Evolutionary conservation across 1,284 basidiomycete species (phyloP), one percentile per base, ranked within the genome.

Genomic region (Moesziomyces antarcticus): DNA sequence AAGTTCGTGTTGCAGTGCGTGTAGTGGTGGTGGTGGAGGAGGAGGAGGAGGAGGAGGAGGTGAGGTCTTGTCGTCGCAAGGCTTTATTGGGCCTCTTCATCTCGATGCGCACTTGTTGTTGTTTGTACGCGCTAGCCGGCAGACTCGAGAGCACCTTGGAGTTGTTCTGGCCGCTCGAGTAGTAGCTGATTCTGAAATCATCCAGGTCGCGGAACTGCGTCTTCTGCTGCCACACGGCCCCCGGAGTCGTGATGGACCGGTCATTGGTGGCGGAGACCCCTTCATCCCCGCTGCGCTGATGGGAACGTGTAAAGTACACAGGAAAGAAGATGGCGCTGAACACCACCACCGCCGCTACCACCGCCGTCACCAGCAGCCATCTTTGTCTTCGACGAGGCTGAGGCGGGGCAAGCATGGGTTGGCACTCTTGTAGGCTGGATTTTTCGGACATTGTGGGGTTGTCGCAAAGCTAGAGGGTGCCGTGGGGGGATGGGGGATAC

Each of bases 221-320:
- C 7, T 18, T 14, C 22, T 59, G 56, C 40, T 10, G 11, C 56
- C 63, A 56, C 86, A 87, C 13, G 83, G 86, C n/a, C 87, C 90
- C 50, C 91, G 54, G 7, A 10, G 40, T 54, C 3, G 63, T 56
- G 8, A 20, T 18, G 6, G 37, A 30, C 11, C 30, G 8, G 9
- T 8, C 30, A 30, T 30, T 30, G 9, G 24, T 25, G 24, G 24
- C 24, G 7, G n/a, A n/a, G n/a, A n/a, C n/a, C n/a, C 24, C 24
- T 25, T 3, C 24, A 25, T 25, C 24, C 24, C 7, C 5, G 24
- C 24, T 25, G 7, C 24, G 5, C 5, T 25, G 24, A 25, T 6
- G 24, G 24, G 24, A 5, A 6, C 24, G 24, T 25, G 57, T 56
- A 11, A 67, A 56, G 42, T 56, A 56, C 13, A 60, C 21, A 1